Percentiles rank a stretch among this genome's conserved stretches.
These are phyloP conservation scores for Zychaea mexicana DNA, from an alignment of 371 early-diverging fungal genomes.

Conservation along the genomic window DNA sequence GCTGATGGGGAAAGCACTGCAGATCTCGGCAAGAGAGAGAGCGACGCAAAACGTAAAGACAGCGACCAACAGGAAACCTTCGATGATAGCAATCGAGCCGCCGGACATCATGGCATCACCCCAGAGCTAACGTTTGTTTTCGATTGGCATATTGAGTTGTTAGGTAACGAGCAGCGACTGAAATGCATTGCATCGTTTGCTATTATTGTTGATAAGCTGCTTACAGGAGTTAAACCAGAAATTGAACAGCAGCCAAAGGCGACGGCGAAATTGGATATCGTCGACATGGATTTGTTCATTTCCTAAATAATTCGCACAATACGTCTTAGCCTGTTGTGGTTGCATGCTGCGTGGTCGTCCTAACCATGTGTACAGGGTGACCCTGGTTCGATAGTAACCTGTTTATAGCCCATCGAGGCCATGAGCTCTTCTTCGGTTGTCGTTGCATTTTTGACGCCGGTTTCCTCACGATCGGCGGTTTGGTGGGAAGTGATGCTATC, in stretches of 20 bases:
- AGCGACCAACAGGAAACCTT: conserved; percentile 72
- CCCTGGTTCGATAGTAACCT: conserved; percentile 27
- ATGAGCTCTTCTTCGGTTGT: conserved; percentile 48
- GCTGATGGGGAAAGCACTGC: conserved; percentile 70
- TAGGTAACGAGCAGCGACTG: background rate
- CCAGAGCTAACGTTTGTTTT: conserved; percentile 37
- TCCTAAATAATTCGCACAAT: conserved; percentile 46
- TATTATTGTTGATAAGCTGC: background rate
- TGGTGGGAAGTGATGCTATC: background rate
- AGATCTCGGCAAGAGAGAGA: conserved; percentile 74
- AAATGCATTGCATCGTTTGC: background rate
- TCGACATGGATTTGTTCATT: conserved; percentile 62
- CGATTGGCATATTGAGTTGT: background rate
- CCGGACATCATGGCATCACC: conserved; percentile 65
- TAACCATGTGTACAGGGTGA: too few species aligned
- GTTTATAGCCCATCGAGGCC: conserved; percentile 62
- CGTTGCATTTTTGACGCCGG: conserved; percentile 2
- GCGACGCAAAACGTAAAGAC: conserved; percentile 67
- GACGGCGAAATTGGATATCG: conserved; percentile 50
- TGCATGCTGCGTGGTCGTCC: too few species aligned
- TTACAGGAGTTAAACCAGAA: conserved; percentile 62
- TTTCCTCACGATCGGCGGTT: background rate
- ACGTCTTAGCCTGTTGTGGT: background rate
- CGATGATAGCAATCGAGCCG: conserved; percentile 69
- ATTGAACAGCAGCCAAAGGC: conserved; percentile 66